Conservation (phyloP, 768 basidiomycete genomes). For the Suillus subalutaceus region DNA sequence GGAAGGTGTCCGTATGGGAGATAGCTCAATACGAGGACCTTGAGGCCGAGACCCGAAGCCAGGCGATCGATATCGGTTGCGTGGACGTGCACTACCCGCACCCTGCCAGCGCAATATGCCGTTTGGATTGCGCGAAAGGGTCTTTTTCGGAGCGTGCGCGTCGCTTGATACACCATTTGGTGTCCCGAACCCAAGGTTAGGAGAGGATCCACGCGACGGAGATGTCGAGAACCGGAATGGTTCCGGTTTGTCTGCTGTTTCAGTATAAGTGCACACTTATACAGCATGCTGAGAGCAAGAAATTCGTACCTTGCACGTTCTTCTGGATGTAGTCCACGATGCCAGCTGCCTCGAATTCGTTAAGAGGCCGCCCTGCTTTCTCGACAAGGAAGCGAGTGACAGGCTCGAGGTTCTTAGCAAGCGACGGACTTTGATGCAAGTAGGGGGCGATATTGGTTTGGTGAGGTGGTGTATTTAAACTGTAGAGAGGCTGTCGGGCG, state of each 20-base stretch:
- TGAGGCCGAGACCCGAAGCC: conserved; percentile 63
- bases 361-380: conserved; percentile 50
- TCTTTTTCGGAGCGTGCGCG: conserved; percentile 48
- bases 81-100: conserved; percentile 69
- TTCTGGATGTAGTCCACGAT: conserved; percentile 58
- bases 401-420: conserved; percentile 49
- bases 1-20: conserved; percentile 36
- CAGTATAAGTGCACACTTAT: conserved; percentile 19
- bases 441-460: not conserved
- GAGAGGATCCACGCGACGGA: conserved; percentile 33
- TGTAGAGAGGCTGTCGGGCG: conserved; percentile 16
- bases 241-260: conserved; percentile 42
- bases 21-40: conserved; percentile 47
- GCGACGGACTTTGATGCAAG: conserved; percentile 22
- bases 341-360: conserved; percentile 54
- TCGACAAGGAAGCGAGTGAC: conserved; percentile 52
- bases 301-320: conserved; percentile 47
- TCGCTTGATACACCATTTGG: conserved; percentile 8
- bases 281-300: conserved; percentile 9
- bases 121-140: conserved; percentile 71
- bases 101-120: conserved; percentile 75
- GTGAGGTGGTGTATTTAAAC: conserved; percentile 16
- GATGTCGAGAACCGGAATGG: conserved; percentile 66
- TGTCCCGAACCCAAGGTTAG: conserved; percentile 21
- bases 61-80: conserved; percentile 74